Evolutionary conservation across 768 basidiomycete species (phyloP).

Genomic region (Chlorophyllum brunneum): DNA sequence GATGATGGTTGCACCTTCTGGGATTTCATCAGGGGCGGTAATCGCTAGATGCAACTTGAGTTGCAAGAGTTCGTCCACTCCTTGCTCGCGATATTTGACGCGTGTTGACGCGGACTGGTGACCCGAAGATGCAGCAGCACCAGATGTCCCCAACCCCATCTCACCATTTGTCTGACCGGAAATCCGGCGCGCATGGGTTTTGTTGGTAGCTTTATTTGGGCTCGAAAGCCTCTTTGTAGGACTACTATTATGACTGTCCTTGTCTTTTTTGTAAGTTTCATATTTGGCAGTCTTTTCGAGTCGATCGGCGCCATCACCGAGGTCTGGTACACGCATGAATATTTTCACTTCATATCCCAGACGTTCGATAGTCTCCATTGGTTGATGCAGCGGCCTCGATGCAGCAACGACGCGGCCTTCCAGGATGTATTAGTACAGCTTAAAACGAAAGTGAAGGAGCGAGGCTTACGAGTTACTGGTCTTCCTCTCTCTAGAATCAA

Average conservation of each 20-base stretch:
- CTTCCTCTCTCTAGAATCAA: conserved; percentile 82
- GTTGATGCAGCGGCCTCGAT: conserved; percentile 81
- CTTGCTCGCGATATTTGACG: conserved; percentile 80
- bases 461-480: conserved; percentile 51
- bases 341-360: conserved; percentile 75
- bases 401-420: conserved; percentile 68
- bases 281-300: conserved; percentile 3
- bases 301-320: conserved; percentile 27
- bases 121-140: conserved; percentile 14
- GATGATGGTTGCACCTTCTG: conserved; percentile 75
- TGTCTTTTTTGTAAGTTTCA: conserved; percentile 15
- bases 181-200: conserved; percentile 19
- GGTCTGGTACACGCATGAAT: conserved; percentile 67
- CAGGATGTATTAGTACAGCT: neutral
- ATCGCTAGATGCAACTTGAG: conserved; percentile 89
- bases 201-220: neutral
- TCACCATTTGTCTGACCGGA: conserved; percentile 25
- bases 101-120: conserved; percentile 25
- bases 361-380: conserved; percentile 66
- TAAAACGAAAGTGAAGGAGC: neutral
- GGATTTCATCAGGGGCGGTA: conserved; percentile 59
- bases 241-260: conserved; percentile 16
- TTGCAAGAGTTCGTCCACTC: conserved; percentile 92
- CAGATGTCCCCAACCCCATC: conserved; percentile 20
- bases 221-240: conserved; percentile 10